Conservation (phyloP, 2,329 filamentous ascomycete species). For the Coniochaeta prunicola region DNA sequence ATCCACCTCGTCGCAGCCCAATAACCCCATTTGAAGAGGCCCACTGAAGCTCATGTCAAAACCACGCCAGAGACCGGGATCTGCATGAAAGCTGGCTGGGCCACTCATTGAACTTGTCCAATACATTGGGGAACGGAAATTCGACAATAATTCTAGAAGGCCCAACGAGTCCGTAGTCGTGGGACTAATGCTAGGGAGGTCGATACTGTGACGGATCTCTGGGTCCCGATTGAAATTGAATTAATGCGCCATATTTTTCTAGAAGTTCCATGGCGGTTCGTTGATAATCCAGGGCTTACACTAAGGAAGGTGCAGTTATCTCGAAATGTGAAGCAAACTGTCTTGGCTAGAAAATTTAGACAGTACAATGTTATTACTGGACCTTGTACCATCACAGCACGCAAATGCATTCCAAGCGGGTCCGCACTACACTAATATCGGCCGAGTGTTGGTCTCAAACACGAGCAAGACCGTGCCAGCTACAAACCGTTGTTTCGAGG, state of each 20-base stretch:
- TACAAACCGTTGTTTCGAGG: neutral
- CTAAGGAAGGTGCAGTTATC: too few relatives aligned
- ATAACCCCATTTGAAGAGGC: neutral
- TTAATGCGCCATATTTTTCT: neutral
- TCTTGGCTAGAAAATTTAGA: too few relatives aligned
- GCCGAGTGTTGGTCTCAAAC: neutral
- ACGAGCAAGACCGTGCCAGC: neutral
- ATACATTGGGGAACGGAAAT: neutral
- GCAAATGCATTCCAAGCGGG: neutral
- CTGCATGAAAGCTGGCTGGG: neutral
- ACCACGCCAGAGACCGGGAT: neutral
- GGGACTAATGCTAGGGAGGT: neutral
- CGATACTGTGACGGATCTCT: neutral
- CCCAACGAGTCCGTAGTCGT: neutral
- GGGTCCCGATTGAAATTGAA: neutral
- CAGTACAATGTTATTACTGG: too few relatives aligned
- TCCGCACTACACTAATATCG: neutral
- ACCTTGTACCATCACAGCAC: too few relatives aligned
- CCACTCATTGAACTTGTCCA: neutral
- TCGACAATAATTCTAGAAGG: neutral
- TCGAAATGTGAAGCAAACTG: too few relatives aligned
- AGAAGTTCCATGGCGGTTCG: neutral
- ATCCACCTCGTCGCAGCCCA: neutral
- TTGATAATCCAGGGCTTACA: too few relatives aligned
- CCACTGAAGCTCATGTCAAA: neutral